Conservation (phyloP, 2,329 filamentous ascomycete genomes). For the Endothia cerciana region DNA sequence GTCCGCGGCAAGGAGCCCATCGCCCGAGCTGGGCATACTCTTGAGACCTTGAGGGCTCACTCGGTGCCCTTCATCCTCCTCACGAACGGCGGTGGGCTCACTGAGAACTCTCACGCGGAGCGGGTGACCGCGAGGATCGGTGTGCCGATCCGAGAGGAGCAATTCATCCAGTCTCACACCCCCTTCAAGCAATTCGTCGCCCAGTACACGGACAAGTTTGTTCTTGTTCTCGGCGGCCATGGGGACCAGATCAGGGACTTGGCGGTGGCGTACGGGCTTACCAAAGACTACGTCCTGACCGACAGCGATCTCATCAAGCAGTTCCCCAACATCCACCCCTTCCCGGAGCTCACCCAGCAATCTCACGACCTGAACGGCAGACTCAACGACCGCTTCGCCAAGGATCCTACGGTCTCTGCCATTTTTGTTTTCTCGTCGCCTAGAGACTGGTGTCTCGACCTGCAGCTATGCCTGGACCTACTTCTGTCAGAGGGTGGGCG, state of each 20-base stretch:
- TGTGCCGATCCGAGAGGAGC: constrained; percentile 50
- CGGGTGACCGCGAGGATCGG: constrained; percentile 57
- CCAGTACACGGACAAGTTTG: constrained; percentile 52
- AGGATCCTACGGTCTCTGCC: constrained; percentile 47
- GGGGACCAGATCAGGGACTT: constrained; percentile 37
- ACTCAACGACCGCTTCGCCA: constrained; percentile 39
- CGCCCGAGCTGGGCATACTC: constrained; percentile 62
- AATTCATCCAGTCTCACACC: constrained; percentile 75
- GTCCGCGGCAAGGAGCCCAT: constrained; percentile 66
- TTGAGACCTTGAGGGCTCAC: constrained; percentile 62
- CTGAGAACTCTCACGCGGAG: constrained; percentile 63
- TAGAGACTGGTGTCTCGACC: constrained; percentile 42
- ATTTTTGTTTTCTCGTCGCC: constrained; percentile 42
- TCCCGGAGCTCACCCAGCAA: constrained; percentile 41
- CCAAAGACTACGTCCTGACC: constrained; percentile 39
- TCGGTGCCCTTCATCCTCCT: constrained; percentile 73
- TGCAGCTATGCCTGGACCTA: constrained; percentile 39
- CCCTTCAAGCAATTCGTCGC: constrained; percentile 65
- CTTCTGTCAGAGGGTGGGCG: constrained; percentile 53
- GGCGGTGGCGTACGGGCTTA: constrained; percentile 40
- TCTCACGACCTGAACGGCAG: constrained; percentile 44
- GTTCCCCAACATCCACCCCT: constrained; percentile 37
- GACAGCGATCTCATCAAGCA: constrained; percentile 40
- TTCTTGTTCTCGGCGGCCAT: constrained; percentile 59
- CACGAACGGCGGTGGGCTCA: constrained; percentile 74